Conservation (phyloP, 495 filamentous ascomycete genomes). For the Penicillium verhagenii region DNA sequence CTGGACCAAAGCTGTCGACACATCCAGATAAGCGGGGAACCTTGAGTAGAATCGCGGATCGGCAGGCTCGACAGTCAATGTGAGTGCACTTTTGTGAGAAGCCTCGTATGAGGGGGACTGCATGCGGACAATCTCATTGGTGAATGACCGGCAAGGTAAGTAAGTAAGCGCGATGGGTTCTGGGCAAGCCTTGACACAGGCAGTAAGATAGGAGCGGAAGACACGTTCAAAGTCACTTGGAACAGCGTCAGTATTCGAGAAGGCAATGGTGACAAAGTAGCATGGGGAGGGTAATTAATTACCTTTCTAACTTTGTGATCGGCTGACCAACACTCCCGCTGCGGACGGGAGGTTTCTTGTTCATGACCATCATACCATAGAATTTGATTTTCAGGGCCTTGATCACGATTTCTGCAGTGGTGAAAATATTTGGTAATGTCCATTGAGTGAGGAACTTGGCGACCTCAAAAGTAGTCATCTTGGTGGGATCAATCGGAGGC, state of each 20-base stretch:
- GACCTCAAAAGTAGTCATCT: neutral
- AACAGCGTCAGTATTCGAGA: neutral
- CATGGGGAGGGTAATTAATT: neutral
- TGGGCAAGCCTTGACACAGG: neutral
- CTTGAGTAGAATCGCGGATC: neutral
- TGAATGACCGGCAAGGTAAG: neutral
- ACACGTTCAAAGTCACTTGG: neutral
- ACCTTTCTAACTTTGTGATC: neutral
- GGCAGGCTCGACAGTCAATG: neutral
- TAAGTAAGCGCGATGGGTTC: neutral
- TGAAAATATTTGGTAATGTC: neutral
- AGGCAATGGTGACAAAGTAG: neutral
- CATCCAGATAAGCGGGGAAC: neutral
- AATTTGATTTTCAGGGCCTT: neutral
- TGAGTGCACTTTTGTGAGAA: neutral
- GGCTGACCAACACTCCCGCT: neutral
- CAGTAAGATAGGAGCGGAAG: neutral
- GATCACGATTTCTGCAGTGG: neutral
- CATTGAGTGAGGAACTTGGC: neutral
- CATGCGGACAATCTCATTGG: neutral
- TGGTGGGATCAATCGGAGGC: neutral
- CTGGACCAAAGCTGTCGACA: neutral
- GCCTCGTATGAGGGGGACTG: neutral
- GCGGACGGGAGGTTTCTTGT: neutral
- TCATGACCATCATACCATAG: neutral